phyloP scores from a whole-genome alignment of 495 filamentous ascomycete genomes.

The Bombardia bombarda region DNA sequence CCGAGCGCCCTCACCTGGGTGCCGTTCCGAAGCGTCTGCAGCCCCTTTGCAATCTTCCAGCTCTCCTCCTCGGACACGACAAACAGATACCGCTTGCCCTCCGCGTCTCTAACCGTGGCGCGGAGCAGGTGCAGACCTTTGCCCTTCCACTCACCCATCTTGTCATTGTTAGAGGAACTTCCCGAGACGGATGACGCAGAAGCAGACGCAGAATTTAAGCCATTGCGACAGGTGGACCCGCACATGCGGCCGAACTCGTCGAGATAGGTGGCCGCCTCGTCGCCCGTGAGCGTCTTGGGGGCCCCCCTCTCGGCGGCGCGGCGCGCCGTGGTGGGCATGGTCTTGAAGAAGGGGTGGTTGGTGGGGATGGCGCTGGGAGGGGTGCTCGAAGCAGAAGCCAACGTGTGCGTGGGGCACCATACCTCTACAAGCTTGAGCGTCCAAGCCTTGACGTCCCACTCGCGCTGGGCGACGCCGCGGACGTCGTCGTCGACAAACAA shows the following conservation, averaged over 20 bases:
- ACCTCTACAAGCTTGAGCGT: slow-evolving; percentile 88
- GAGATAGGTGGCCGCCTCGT: slow-evolving; percentile 58
- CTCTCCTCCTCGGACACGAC: slow-evolving; percentile 73
- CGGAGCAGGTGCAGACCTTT: slow-evolving; percentile 68
- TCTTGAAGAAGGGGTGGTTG: slow-evolving; percentile 32
- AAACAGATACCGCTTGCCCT: slow-evolving; percentile 77
- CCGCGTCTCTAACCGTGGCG: slow-evolving; percentile 73
- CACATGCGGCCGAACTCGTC: slow-evolving; percentile 50
- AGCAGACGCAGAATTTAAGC: slow-evolving; percentile 12
- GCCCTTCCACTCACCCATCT: slow-evolving; percentile 44
- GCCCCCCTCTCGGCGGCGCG: slow-evolving; percentile 38
- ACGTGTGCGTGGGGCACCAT: slow-evolving; percentile 58
- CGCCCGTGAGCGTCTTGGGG: slow-evolving; percentile 41
- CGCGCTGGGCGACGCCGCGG: slow-evolving; percentile 74
- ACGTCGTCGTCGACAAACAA: slow-evolving; percentile 96
- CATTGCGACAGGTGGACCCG: slow-evolving; percentile 51
- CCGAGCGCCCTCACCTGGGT: slow-evolving; percentile 59
- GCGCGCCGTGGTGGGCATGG: slow-evolving; percentile 23
- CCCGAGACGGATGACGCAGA: slow-evolving; percentile 25
- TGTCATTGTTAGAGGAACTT: slow-evolving; percentile 17
- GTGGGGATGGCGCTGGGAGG: slow-evolving; percentile 23
- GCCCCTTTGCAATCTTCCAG: slow-evolving; percentile 84
- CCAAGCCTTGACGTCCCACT: slow-evolving; percentile 99
- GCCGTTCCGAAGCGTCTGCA: slow-evolving; percentile 66
- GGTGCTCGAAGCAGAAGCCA: slow-evolving; percentile 26